These are phyloP conservation scores for Neodidymelliopsis sp. DNA, from an alignment of 2,329 filamentous ascomycete species.

Conservation along the genomic window DNA sequence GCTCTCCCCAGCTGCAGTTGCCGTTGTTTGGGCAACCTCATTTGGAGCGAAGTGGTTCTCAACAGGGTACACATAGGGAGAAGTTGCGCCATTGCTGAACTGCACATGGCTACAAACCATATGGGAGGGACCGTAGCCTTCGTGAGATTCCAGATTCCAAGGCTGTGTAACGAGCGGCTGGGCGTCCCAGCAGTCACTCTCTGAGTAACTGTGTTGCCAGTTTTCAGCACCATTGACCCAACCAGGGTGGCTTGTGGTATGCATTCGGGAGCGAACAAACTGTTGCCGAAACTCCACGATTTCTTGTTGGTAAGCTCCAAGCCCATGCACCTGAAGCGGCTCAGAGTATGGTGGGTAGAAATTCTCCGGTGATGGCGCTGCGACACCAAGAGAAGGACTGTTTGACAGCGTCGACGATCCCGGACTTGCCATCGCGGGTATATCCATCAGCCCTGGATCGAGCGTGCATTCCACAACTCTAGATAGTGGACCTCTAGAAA, in stretches of 20 bases:
- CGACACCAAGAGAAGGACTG: slow-evolving; percentile 7
- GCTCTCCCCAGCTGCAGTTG: no score
- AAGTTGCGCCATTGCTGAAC: background rate
- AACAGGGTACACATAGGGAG: background rate
- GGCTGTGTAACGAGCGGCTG: slow-evolving; percentile 10
- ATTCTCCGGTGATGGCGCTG: slow-evolving; percentile 19
- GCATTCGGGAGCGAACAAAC: no score
- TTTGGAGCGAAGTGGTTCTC: background rate
- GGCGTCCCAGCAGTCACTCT: slow-evolving; percentile 5
- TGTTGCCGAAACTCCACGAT: no score
- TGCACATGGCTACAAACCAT: background rate
- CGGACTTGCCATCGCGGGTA: slow-evolving; percentile 17
- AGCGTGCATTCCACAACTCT: slow-evolving; percentile 15
- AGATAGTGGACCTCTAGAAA: slow-evolving; percentile 5
- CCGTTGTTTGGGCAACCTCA: background rate
- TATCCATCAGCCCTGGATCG: slow-evolving; percentile 24
- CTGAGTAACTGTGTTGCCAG: slow-evolving; percentile 11
- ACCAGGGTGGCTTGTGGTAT: slow-evolving; percentile 5
- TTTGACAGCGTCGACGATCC: slow-evolving; percentile 22
- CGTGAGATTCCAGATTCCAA: slow-evolving; percentile 5
- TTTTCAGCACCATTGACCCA: slow-evolving; percentile 2
- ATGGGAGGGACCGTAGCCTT: background rate
- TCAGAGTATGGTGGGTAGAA: slow-evolving; percentile 19
- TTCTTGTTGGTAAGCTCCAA: slow-evolving; percentile 7
- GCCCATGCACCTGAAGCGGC: slow-evolving; percentile 2